These are phyloP conservation scores for Mallotus japonicus DNA, from an alignment of 441 rosid species.

Conservation along the genomic window DNA sequence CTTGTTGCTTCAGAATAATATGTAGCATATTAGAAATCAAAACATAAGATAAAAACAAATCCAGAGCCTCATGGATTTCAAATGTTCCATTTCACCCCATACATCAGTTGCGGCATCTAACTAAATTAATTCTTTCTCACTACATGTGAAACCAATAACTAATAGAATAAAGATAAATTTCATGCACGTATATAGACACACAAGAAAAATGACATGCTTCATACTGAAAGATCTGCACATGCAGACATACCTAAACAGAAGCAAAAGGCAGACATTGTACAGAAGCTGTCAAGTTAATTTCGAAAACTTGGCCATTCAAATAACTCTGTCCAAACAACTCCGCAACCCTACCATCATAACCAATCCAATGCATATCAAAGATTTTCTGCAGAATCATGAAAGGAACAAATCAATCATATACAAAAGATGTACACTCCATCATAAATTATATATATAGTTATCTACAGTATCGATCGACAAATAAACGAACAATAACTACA, in stretches of 20 bases:
- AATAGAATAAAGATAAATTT: not conserved
- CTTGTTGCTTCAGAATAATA: too few relatives aligned
- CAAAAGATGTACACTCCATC: too few relatives aligned
- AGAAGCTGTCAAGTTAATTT: not conserved
- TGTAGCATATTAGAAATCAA: not conserved
- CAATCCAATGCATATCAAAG: not conserved
- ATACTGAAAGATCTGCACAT: not conserved
- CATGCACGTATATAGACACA: too few relatives aligned
- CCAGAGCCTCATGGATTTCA: not conserved
- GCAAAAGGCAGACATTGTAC: not conserved
- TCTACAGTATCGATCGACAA: too few relatives aligned
- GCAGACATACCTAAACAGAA: not conserved
- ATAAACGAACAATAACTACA: too few relatives aligned
- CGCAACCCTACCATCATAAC: not conserved
- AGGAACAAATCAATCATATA: not conserved
- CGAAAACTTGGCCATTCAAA: not conserved
- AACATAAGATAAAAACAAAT: not conserved
- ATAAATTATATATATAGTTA: too few relatives aligned
- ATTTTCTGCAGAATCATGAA: not conserved
- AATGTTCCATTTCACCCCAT: not conserved
- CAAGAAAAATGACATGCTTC: too few relatives aligned
- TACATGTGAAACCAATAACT: not conserved
- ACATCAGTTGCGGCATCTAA: not conserved
- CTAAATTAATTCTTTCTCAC: not conserved
- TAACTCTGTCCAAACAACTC: not conserved